phyloP scores from a whole-genome alignment of 2,329 filamentous ascomycete species.

The Botrytis pseudocinerea region DNA sequence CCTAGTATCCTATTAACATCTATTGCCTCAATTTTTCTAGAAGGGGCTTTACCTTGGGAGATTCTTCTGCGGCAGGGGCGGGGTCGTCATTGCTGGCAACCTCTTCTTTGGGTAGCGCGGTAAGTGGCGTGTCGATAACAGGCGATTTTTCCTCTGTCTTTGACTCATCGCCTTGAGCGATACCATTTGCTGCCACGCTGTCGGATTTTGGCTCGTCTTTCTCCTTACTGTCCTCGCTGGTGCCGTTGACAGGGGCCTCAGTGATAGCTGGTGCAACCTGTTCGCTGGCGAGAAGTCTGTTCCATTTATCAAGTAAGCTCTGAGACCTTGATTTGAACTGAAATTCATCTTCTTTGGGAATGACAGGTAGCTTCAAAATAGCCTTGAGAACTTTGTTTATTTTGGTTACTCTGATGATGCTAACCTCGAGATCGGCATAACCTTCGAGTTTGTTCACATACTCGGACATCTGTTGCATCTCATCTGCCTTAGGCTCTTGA shows the following conservation, averaged over 20 bases:
- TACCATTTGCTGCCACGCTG: slow-evolving; percentile 38
- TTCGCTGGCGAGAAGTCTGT: slow-evolving; percentile 71
- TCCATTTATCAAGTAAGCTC: slow-evolving; percentile 84
- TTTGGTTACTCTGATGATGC: slow-evolving; percentile 88
- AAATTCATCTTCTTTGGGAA: slow-evolving; percentile 86
- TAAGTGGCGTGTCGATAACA: slow-evolving; percentile 39
- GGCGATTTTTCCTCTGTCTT: slow-evolving; percentile 46
- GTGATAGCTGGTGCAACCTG: slow-evolving; percentile 44
- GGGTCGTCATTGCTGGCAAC: slow-evolving; percentile 37
- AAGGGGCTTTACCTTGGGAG: slow-evolving; percentile 29
- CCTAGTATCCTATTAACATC: slow-evolving; percentile 28
- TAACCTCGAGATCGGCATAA: slow-evolving; percentile 78
- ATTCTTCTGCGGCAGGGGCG: slow-evolving; percentile 28
- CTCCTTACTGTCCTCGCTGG: slow-evolving; percentile 46
- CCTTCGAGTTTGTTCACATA: slow-evolving; percentile 80
- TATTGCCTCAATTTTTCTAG: background rate
- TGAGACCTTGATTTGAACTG: slow-evolving; percentile 84
- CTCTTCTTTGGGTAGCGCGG: slow-evolving; percentile 35
- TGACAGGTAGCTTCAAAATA: slow-evolving; percentile 77
- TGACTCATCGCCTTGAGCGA: slow-evolving; percentile 39
- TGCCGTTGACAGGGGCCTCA: slow-evolving; percentile 37
- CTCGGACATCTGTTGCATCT: slow-evolving; percentile 77
- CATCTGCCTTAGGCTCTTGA: slow-evolving; percentile 79
- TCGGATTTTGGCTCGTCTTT: slow-evolving; percentile 35
- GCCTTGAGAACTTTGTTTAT: slow-evolving; percentile 98